phyloP scores from a whole-genome alignment of 805 yeast genomes.

The Sungouiella thailandica region DNA sequence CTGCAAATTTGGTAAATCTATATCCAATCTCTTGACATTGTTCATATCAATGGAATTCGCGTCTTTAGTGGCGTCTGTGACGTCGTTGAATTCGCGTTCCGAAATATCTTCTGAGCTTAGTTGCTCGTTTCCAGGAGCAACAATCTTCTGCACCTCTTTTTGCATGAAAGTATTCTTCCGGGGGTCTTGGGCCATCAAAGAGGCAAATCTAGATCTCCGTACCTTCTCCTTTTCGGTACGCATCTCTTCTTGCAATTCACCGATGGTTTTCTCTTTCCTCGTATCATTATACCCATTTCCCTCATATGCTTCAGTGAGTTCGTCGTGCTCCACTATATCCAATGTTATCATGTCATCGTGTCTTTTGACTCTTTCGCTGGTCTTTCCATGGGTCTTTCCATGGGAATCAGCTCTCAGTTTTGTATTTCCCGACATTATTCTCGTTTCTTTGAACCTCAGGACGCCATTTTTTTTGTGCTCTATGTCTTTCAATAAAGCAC shows the following conservation, averaged over 20 bases:
- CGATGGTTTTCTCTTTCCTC: conserved; percentile 1
- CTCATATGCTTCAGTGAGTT: neutral
- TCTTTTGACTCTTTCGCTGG: neutral
- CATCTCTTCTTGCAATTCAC: conserved; percentile 1
- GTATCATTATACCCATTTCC: neutral
- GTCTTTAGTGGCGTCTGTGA: too few relatives aligned
- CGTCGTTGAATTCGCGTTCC: neutral
- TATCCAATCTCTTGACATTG: neutral
- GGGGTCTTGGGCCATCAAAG: conserved; percentile 10
- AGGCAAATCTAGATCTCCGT: conserved; percentile 9
- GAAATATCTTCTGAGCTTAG: too few relatives aligned
- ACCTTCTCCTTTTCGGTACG: neutral
- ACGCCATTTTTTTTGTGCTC: conserved; percentile 15
- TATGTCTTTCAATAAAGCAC: conserved; percentile 38
- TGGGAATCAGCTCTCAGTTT: too few relatives aligned
- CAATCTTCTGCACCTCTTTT: too few relatives aligned
- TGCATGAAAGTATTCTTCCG: too few relatives aligned
- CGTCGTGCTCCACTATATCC: conserved; percentile 2
- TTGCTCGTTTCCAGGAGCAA: too few relatives aligned
- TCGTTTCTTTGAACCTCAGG: conserved; percentile 17
- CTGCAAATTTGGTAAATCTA: conserved; percentile 19
- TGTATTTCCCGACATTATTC: too few relatives aligned
- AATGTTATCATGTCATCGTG: conserved; percentile 2
- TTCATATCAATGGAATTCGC: too few relatives aligned
- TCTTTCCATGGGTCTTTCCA: too few relatives aligned